Conservation (phyloP, 768 basidiomycete genomes). For the Ephemerocybe angulata region DNA sequence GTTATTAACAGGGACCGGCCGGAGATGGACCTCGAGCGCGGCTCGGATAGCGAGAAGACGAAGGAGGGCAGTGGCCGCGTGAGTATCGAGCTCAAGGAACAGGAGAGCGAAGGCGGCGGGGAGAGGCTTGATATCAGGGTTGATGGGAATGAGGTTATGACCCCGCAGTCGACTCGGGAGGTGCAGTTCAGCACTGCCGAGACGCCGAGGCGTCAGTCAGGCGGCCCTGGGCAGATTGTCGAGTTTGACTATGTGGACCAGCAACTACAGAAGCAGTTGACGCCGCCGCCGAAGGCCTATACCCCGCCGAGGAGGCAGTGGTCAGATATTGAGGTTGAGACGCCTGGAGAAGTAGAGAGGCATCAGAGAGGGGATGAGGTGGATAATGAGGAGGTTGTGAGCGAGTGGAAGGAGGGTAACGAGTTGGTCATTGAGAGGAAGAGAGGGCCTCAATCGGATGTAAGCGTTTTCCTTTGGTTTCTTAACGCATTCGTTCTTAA, state of each 20-base stretch:
- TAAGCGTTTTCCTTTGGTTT: slow-evolving; percentile 16
- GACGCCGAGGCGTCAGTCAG: slow-evolving; percentile 1
- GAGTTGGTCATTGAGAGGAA: slow-evolving; percentile 25
- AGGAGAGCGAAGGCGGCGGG: slow-evolving; percentile 11
- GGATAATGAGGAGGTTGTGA: slow-evolving; percentile 9
- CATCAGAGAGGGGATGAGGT: slow-evolving; percentile 16
- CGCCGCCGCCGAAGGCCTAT: background rate
- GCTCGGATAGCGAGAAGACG: slow-evolving; percentile 7
- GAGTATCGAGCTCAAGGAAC: slow-evolving; percentile 20
- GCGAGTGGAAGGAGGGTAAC: slow-evolving; percentile 27
- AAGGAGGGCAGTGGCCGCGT: slow-evolving; percentile 15
- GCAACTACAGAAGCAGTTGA: background rate
- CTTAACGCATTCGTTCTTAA: background rate
- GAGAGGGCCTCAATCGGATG: slow-evolving; percentile 24
- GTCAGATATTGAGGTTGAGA: background rate
- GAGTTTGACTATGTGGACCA: background rate
- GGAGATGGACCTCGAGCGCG: slow-evolving; percentile 37
- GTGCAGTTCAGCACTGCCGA: background rate
- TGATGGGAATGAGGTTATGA: background rate
- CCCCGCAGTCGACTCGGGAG: background rate
- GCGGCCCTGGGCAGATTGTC: background rate
- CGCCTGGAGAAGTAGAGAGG: slow-evolving; percentile 6
- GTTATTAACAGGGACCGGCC: slow-evolving; percentile 67
- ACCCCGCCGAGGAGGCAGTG: background rate
- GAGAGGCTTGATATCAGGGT: background rate